These are phyloP conservation scores for Uronychia binucleata DNA, from an alignment of 73 alveolate genomes.

Conservation along the genomic window DNA sequence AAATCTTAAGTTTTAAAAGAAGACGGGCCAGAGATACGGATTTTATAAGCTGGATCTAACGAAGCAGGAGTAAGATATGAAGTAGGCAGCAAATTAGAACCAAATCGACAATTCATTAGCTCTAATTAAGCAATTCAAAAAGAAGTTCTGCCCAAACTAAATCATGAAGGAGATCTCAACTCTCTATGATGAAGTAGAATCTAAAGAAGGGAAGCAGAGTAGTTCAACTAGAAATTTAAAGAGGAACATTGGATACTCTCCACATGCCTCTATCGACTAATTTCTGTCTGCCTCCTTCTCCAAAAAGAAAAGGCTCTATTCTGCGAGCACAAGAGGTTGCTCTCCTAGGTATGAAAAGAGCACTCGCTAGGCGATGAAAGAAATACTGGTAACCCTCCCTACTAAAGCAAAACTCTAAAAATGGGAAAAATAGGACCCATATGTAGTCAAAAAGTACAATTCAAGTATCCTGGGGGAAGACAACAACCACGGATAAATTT, in stretches of 20 bases:
- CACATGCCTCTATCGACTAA: neutral
- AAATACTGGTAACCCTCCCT: neutral
- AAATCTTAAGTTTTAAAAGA: neutral
- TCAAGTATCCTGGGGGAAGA: neutral
- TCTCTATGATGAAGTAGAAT: neutral
- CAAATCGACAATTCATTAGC: neutral
- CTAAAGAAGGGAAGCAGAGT: neutral
- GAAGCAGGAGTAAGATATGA: neutral
- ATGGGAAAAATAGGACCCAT: neutral
- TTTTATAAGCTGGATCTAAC: neutral
- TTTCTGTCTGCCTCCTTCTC: neutral
- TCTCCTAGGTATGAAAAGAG: neutral
- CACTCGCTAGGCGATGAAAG: neutral
- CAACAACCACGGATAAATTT: neutral
- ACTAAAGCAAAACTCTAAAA: neutral
- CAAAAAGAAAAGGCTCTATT: neutral
- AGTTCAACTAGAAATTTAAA: neutral
- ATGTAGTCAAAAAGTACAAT: neutral
- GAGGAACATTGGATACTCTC: neutral
- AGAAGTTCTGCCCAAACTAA: neutral
- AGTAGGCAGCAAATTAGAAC: neutral
- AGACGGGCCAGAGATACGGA: neutral
- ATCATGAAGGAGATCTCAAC: neutral
- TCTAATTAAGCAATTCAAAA: neutral
- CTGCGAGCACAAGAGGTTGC: neutral